Evolutionary conservation across 331 rosid genomes (phyloP), one percentile per base, ranked within the genome.

Genomic region (Prunus yedoensis): DNA sequence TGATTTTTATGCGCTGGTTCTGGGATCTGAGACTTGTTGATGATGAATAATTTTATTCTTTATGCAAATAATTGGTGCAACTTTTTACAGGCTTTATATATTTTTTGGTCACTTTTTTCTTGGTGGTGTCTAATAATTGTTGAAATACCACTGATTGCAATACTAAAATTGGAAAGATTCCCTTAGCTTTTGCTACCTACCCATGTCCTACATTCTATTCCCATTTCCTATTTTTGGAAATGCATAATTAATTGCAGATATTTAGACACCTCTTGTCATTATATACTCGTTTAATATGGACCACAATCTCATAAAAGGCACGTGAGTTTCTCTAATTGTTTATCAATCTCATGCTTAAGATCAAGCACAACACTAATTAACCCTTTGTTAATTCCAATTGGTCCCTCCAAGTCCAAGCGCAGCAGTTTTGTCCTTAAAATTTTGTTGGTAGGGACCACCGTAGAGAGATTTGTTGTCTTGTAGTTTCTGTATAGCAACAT

Each of bases 161-260:
- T 69, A 59, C 75, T 66, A 77, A 81, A 79, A 61, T 8, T 17
- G 53, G 84, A 76, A 83, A 81, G 75, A 32, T 80, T 79, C 70
- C 46, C 21, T 57, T 59, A 8, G 5, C 38, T 45, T 73, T 18
- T n/a, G 32, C 70, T 25, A n/a, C 43, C 15, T 32, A 50, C 71
- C 75, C 81, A 35, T 35, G 63, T 25, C 57, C 73, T 14, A 57
- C 79, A 45, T 66, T 30, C 47, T 64, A 50, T 67, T 80, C 60
- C 41, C 4, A 8, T 52, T 67, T 79, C 71, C 74, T 15, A 3
- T 5, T 63, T 46, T 74, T 43, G 69, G 79, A 46, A 80, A 56
- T 49, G 45, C 12, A 28, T 38, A 59, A 13, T 35, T 41, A 12
- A 8, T 23, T 56, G 25, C n/a, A 46, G 47, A 74, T 27, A 50